Percentiles rank a stretch among this genome's conserved stretches.
Evolutionary conservation across 2,329 filamentous ascomycete genomes (phyloP).

Genomic region (Neonectria ditissima): DNA sequence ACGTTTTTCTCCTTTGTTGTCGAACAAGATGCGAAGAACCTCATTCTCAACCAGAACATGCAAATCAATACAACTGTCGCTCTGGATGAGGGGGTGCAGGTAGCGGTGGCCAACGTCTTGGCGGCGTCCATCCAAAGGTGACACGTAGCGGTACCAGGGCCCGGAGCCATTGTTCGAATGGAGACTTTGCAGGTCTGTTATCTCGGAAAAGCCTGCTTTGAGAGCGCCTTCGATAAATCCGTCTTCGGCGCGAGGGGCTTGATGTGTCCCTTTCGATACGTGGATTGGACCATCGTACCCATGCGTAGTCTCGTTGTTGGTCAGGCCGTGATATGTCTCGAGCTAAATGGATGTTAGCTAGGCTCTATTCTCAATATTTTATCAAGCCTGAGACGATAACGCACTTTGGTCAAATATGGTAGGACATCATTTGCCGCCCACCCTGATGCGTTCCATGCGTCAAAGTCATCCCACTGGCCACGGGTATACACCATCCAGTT

Average conservation of each 20-base stretch:
- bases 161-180: constrained; percentile 52
- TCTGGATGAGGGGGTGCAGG: constrained; percentile 46
- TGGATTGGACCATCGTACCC: constrained; percentile 67
- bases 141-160: constrained; percentile 55
- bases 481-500: constrained; percentile 51
- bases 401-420: constrained; percentile 49
- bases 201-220: constrained; percentile 61
- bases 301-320: constrained; percentile 56
- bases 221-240: constrained; percentile 62
- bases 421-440: constrained; percentile 50
- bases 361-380: too few species aligned
- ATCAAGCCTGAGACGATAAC: too few species aligned
- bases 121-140: constrained; percentile 59
- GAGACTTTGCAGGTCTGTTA: constrained; percentile 65
- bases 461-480: constrained; percentile 48
- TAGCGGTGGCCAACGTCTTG: constrained; percentile 69
- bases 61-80: constrained; percentile 63
- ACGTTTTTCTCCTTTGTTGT: constrained; percentile 56
- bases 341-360: constrained; percentile 48
- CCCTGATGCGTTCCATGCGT: constrained; percentile 50
- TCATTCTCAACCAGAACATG: constrained; percentile 69
- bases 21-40: constrained; percentile 66
- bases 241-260: constrained; percentile 53
- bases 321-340: constrained; percentile 67
- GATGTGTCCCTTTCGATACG: constrained; percentile 64